Conservation (phyloP, 306 rosid species). For the Dryas drummondii region DNA sequence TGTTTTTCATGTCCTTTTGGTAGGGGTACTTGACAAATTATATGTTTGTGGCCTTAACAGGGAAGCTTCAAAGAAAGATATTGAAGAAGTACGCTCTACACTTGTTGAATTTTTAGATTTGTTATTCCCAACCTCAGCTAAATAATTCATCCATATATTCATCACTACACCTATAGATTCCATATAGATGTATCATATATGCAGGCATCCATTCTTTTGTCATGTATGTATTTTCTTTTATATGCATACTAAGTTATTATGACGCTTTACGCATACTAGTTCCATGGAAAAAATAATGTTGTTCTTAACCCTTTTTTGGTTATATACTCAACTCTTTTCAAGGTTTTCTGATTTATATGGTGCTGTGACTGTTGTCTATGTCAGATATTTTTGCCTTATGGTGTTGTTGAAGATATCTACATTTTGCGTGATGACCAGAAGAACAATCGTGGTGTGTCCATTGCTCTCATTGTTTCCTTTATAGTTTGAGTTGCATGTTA, state of each 20-base stretch:
- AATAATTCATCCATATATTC: slow-evolving; percentile 9
- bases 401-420: slow-evolving; percentile 67
- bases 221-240: background rate
- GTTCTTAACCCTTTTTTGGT: background rate
- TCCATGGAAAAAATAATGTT: background rate
- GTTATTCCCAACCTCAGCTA: slow-evolving; percentile 25
- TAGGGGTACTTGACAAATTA: slow-evolving; percentile 61
- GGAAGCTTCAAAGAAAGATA: slow-evolving; percentile 60
- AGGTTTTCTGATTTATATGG: slow-evolving; percentile 13
- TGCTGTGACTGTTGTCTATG: slow-evolving; percentile 15
- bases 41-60: slow-evolving; percentile 58
- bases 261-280: background rate
- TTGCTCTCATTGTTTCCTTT: slow-evolving; percentile 24
- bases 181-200: background rate
- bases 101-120: slow-evolving; percentile 23
- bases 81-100: slow-evolving; percentile 67
- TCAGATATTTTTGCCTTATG: slow-evolving; percentile 86
- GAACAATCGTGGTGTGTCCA: slow-evolving; percentile 62
- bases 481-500: background rate
- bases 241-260: background rate
- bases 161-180: background rate
- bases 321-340: slow-evolving; percentile 1
- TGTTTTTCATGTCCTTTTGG: slow-evolving; percentile 29
- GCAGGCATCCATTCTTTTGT: background rate
- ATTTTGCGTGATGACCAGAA: slow-evolving; percentile 46